These are phyloP conservation scores for Geosmithia putterillii DNA, from an alignment of 2,329 filamentous ascomycete species.

Conservation along the genomic window DNA sequence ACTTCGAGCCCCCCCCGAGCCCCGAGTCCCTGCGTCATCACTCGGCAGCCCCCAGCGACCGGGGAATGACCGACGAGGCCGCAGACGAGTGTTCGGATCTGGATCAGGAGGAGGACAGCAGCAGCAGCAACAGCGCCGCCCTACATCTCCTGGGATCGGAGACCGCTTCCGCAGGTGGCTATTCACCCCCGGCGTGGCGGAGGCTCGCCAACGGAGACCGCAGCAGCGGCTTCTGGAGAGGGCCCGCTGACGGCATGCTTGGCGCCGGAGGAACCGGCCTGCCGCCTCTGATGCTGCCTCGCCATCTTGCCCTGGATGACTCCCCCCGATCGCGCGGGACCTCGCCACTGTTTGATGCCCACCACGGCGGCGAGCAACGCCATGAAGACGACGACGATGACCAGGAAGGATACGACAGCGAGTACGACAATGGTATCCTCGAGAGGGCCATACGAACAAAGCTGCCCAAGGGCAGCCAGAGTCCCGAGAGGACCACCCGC, in stretches of 20 bases:
- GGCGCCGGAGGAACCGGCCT: too few species aligned
- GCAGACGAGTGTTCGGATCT: neutral
- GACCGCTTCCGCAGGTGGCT: slow-evolving; percentile 38
- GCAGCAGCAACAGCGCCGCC: slow-evolving; percentile 1
- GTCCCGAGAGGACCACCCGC: slow-evolving; percentile 39
- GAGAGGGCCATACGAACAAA: slow-evolving; percentile 41
- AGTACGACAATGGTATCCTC: slow-evolving; percentile 29
- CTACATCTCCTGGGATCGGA: slow-evolving; percentile 28
- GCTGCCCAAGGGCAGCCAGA: slow-evolving; percentile 41
- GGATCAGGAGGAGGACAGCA: neutral
- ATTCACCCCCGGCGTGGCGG: slow-evolving; percentile 49
- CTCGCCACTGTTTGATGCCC: slow-evolving; percentile 11
- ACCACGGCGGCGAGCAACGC: slow-evolving; percentile 15
- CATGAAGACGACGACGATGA: slow-evolving; percentile 13
- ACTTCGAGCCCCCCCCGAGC: slow-evolving; percentile 38
- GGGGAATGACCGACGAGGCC: slow-evolving; percentile 9
- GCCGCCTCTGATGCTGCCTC: slow-evolving; percentile 4
- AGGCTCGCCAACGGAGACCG: slow-evolving; percentile 46
- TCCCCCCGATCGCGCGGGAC: slow-evolving; percentile 8
- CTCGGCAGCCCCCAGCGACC: slow-evolving; percentile 20
- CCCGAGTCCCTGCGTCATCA: slow-evolving; percentile 16
- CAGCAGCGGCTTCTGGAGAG: slow-evolving; percentile 48
- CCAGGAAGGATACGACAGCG: slow-evolving; percentile 7
- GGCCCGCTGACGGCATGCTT: slow-evolving; percentile 38
- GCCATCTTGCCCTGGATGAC: neutral